phyloP scores from a whole-genome alignment of 345 rosid species.

The Turnera subulata region DNA sequence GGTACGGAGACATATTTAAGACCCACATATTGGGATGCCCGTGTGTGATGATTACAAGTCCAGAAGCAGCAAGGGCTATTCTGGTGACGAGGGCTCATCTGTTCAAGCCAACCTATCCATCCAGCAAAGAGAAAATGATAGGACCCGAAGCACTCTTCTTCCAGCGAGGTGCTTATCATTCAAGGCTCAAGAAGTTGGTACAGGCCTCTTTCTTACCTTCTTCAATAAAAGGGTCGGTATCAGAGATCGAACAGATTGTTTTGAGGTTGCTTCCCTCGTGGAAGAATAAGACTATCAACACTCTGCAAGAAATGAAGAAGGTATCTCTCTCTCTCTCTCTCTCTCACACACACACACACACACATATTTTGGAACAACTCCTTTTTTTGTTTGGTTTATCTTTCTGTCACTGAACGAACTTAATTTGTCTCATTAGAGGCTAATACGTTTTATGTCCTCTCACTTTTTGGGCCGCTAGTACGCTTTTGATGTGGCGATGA shows the following conservation, averaged over 20 bases:
- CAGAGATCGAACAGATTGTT: constrained; percentile 68
- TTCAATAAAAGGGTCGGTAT: constrained; percentile 55
- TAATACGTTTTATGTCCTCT: not conserved
- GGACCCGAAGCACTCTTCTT: constrained; percentile 85
- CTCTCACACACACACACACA: not conserved
- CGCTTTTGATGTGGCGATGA: constrained; percentile 94
- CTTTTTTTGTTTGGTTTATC: too few relatives aligned
- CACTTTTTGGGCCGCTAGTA: constrained; percentile 41
- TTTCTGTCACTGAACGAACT: too few relatives aligned
- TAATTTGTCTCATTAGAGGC: not conserved
- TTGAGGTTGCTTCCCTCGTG: constrained; percentile 49
- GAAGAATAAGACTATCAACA: constrained; percentile 54
- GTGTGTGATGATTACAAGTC: constrained; percentile 93
- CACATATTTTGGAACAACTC: too few relatives aligned
- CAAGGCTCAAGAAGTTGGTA: constrained; percentile 63
- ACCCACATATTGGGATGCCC: constrained; percentile 93
- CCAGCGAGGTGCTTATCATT: constrained; percentile 82
- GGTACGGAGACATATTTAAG: constrained; percentile 86
- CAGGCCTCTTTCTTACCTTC: constrained; percentile 71
- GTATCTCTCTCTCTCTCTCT: constrained; percentile 27
- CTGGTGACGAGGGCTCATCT: constrained; percentile 64
- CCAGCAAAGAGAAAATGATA: constrained; percentile 83
- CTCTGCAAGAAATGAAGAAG: constrained; percentile 84
- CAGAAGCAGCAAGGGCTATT: constrained; percentile 69
- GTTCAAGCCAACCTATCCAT: constrained; percentile 90